These are phyloP conservation scores for Diaporthe sp. DNA, from an alignment of 2,329 filamentous ascomycete genomes.

Conservation along the genomic window DNA sequence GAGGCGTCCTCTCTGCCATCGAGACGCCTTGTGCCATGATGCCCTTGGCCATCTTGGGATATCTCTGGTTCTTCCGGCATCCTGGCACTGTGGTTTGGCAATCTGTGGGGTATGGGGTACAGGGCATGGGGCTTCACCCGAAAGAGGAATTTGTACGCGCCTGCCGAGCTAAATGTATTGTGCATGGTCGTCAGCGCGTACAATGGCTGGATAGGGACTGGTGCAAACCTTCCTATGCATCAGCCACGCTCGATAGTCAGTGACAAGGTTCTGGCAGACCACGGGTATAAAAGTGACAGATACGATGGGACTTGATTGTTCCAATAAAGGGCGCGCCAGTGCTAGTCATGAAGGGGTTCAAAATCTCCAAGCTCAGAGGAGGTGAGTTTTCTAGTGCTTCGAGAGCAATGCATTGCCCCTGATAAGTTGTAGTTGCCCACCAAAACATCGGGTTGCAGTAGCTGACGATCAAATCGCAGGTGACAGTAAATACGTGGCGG, in stretches of 20 bases:
- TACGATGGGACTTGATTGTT: background rate
- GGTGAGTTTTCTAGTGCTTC: background rate
- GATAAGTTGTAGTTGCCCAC: background rate
- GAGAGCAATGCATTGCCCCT: background rate
- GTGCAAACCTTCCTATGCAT: background rate
- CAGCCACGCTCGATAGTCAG: background rate
- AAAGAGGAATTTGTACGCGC: slow-evolving; percentile 16
- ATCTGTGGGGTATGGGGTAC: background rate
- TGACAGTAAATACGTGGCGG: background rate
- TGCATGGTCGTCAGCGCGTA: background rate
- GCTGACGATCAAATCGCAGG: background rate
- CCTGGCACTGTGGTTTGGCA: background rate
- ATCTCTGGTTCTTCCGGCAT: background rate
- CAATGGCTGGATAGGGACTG: background rate
- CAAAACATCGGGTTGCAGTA: too few species aligned
- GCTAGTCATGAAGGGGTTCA: background rate
- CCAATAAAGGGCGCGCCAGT: background rate
- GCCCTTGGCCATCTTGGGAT: background rate
- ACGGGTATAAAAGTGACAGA: background rate
- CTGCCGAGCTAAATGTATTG: background rate
- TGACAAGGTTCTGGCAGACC: background rate
- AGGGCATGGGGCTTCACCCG: background rate
- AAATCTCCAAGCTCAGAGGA: background rate
- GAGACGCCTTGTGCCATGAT: background rate
- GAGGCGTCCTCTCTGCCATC: slow-evolving; percentile 6